Percentiles rank a stretch among this genome's conserved stretches.
These are phyloP conservation scores for Roridomyces roridus DNA, from an alignment of 768 basidiomycete genomes.

Conservation along the genomic window DNA sequence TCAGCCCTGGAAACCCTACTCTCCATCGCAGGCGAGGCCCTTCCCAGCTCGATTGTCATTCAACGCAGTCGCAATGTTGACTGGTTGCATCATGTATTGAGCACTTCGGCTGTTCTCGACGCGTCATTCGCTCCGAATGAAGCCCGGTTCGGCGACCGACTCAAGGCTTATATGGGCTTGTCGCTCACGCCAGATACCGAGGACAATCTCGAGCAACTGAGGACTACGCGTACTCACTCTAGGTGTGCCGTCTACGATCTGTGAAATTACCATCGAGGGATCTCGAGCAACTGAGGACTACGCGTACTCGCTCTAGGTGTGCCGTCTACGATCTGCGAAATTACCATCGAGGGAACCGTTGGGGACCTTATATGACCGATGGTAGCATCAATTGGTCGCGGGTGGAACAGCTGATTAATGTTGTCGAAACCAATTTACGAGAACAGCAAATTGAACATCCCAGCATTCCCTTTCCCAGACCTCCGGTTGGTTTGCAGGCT, in stretches of 20 bases:
- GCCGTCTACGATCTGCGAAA: constrained; percentile 71
- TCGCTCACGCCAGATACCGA: constrained; percentile 43
- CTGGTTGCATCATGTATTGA: constrained; percentile 54
- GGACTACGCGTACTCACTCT: constrained; percentile 44
- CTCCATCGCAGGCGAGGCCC: constrained; percentile 43
- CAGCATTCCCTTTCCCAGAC: constrained; percentile 36
- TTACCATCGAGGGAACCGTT: constrained; percentile 55
- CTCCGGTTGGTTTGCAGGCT: constrained; percentile 57
- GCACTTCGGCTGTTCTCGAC: constrained; percentile 43
- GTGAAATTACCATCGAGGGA: constrained; percentile 56
- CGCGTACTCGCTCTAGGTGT: constrained; percentile 47
- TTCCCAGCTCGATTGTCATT: constrained; percentile 31
- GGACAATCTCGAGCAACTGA: constrained; percentile 38
- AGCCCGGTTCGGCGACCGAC: constrained; percentile 45
- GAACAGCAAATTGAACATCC: constrained; percentile 47
- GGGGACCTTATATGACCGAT: constrained; percentile 61
- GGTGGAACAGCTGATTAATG: constrained; percentile 62
- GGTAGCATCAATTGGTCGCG: constrained; percentile 67
- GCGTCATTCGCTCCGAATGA: constrained; percentile 23
- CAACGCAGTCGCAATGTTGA: constrained; percentile 45
- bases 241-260: constrained; percentile 71
- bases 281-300: constrained; percentile 52
- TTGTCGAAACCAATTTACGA: constrained; percentile 56
- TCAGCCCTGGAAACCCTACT: constrained; percentile 48
- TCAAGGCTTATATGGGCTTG: constrained; percentile 56